phyloP scores from a whole-genome alignment of 2,329 filamentous ascomycete species.

The Teratosphaeria pseudoeucalypti region DNA sequence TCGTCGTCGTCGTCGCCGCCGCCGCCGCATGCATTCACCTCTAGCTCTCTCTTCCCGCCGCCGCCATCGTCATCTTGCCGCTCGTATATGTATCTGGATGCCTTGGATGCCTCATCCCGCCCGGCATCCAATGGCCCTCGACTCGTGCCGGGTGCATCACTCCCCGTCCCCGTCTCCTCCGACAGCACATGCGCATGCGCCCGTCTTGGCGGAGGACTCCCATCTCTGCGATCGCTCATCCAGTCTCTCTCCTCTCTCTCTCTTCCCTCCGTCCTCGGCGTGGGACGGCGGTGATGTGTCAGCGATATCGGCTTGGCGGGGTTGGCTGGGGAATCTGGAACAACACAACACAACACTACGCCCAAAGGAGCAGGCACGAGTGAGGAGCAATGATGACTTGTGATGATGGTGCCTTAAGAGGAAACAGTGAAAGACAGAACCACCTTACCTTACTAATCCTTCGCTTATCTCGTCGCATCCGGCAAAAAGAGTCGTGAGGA shows the following conservation, averaged over 20 bases:
- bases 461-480: not conserved
- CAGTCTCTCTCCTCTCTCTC: slow-evolving; percentile 1
- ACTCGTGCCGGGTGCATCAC: not conserved
- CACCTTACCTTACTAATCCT: not conserved
- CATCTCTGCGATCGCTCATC: not conserved
- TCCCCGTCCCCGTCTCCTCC: not conserved
- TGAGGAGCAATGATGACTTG: not conserved
- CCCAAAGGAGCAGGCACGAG: not conserved
- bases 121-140: not conserved
- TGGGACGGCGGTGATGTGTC: not conserved
- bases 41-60: not conserved
- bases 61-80: not conserved
- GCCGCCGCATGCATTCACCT: slow-evolving; percentile 2
- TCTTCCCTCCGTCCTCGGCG: not conserved
- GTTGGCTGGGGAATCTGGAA: not conserved
- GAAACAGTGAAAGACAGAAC: not conserved
- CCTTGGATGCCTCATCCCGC: too few relatives aligned
- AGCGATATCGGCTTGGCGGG: not conserved
- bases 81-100: not conserved
- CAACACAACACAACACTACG: not conserved
- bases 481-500: too few relatives aligned
- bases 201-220: not conserved
- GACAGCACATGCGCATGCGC: not conserved
- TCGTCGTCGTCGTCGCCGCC: slow-evolving; percentile 2
- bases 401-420: too few relatives aligned